Percentiles rank a stretch among this genome's conserved stretches.
These are phyloP conservation scores for Apiospora marii DNA, from an alignment of 2,329 filamentous ascomycete genomes.

Conservation along the genomic window DNA sequence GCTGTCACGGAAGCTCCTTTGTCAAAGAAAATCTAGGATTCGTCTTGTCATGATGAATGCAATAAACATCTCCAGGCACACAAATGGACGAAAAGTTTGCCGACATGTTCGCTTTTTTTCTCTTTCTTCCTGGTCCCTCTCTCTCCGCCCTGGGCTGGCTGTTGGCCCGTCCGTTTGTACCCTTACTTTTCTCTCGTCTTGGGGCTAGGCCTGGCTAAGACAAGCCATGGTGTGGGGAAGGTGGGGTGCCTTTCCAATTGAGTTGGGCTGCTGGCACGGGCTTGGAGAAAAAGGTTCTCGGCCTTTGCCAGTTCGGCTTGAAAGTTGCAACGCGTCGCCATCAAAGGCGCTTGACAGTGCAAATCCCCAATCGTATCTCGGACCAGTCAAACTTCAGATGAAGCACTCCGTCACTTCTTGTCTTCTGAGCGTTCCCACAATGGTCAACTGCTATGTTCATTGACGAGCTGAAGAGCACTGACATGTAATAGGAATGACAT, in stretches of 20 bases:
- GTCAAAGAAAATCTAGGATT: constrained; percentile 9
- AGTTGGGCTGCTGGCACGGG: constrained; percentile 4
- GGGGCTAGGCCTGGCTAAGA: not conserved
- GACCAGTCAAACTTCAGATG: not conserved
- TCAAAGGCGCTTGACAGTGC: not conserved
- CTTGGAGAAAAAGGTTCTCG: constrained; percentile 3
- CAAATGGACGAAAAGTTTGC: constrained; percentile 17
- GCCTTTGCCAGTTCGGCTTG: not conserved
- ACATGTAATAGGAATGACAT: not conserved
- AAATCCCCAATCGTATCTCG: not conserved
- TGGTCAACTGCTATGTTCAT: not conserved
- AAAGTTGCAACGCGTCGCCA: not conserved
- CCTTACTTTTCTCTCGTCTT: not conserved
- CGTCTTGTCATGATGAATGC: constrained; percentile 20
- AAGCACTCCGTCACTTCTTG: too few species aligned
- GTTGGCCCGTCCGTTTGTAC: not conserved
- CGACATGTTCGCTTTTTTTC: not conserved
- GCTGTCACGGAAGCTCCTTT: constrained; percentile 7
- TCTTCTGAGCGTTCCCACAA: not conserved
- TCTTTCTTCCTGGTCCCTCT: not conserved
- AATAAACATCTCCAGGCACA: not conserved
- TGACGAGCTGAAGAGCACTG: not conserved
- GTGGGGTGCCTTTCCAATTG: not conserved
- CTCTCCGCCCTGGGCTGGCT: not conserved
- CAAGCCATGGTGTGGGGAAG: constrained; percentile 4